Conservation (phyloP, 257 asterid genomes). For the Capsicum chinense region DNA sequence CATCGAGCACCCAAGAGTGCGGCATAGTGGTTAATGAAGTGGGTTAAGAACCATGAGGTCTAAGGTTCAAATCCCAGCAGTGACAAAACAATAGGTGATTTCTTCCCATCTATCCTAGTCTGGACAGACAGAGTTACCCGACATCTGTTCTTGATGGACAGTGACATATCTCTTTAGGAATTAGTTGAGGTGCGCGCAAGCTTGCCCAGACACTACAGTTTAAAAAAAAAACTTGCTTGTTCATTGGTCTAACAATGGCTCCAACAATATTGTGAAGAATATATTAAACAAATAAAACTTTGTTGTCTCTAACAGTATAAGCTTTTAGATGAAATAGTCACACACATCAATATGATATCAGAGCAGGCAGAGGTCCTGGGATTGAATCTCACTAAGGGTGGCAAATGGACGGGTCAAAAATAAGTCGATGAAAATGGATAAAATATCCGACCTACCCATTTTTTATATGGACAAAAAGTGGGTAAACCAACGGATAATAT, state of each 20-base stretch:
- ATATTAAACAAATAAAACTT: not conserved
- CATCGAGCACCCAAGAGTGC: not conserved
- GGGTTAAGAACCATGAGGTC: not conserved
- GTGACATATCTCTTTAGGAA: not conserved
- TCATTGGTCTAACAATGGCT: conserved; percentile 10
- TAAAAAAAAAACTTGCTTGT: not conserved
- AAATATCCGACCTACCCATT: no score
- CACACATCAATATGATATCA: not conserved
- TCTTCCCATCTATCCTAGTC: not conserved
- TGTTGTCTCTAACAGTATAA: not conserved
- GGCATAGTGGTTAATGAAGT: not conserved
- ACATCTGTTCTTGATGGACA: not conserved
- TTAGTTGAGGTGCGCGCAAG: not conserved
- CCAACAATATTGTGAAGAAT: not conserved
- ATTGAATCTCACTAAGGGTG: not conserved
- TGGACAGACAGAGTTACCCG: not conserved
- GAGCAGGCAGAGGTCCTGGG: not conserved
- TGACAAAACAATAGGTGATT: not conserved
- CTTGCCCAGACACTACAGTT: not conserved
- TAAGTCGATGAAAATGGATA: no score
- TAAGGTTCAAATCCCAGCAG: not conserved
- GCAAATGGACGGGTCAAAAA: no score
- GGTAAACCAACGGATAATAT: no score
- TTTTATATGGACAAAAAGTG: no score
- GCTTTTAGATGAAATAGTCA: not conserved